Percentiles rank a stretch among this genome's conserved stretches.
phyloP scores from a whole-genome alignment of 257 asterid genomes.

The Leptodermis oblonga region DNA sequence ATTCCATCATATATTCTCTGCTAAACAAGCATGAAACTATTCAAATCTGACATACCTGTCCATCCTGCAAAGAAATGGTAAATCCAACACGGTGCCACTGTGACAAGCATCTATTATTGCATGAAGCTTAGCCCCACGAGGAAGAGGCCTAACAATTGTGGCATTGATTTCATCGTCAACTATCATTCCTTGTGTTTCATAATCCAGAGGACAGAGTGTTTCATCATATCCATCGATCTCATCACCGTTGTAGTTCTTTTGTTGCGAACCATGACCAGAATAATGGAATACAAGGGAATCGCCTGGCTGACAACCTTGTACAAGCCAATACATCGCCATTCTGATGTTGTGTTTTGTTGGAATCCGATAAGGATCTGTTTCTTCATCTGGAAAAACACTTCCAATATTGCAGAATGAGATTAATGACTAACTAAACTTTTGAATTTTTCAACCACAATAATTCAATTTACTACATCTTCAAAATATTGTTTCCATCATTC shows the following conservation, averaged over 20 bases:
- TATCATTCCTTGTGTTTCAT: conserved; percentile 69
- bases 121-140: conserved; percentile 83
- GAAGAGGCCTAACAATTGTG: conserved; percentile 75
- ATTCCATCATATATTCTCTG: not conserved
- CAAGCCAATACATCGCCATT: conserved; percentile 92
- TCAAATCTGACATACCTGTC: conserved; percentile 49
- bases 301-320: conserved; percentile 83
- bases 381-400: conserved; percentile 65
- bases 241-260: conserved; percentile 74
- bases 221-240: conserved; percentile 96
- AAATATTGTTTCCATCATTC: not conserved
- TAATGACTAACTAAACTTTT: conserved; percentile 10
- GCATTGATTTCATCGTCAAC: conserved; percentile 82
- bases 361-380: conserved; percentile 63
- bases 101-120: conserved; percentile 94
- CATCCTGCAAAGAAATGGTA: conserved; percentile 87
- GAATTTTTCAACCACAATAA: not conserved
- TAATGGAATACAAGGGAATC: conserved; percentile 91
- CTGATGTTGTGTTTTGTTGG: conserved; percentile 89
- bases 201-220: conserved; percentile 83
- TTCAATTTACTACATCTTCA: not conserved
- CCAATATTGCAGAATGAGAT: conserved; percentile 19
- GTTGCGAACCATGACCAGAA: conserved; percentile 94
- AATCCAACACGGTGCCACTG: conserved; percentile 89
- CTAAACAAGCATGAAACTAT: not conserved